Conservation (phyloP, 306 rosid species). For the Alnus glutinosa region DNA sequence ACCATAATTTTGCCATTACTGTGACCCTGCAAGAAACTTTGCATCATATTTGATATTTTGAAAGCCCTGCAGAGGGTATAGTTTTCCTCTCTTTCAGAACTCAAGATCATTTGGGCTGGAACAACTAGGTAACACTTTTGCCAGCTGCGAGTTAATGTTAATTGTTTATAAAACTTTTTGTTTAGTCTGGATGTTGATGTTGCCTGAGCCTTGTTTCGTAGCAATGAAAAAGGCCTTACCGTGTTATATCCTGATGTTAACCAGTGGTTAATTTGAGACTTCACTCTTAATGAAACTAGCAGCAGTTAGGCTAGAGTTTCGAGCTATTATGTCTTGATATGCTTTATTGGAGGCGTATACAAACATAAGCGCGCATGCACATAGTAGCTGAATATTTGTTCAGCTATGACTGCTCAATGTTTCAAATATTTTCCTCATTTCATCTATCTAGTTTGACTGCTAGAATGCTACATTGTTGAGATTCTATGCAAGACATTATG, state of each 20-base stretch:
- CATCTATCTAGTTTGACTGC: constrained; percentile 9
- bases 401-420: background rate
- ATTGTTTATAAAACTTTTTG: background rate
- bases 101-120: background rate
- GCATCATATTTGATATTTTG: background rate
- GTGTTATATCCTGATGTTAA: constrained; percentile 16
- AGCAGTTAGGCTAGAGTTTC: background rate
- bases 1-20: background rate
- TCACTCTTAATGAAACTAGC: constrained; percentile 2
- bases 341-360: background rate
- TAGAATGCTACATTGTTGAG: constrained; percentile 18
- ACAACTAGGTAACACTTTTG: background rate
- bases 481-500: background rate
- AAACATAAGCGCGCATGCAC: background rate
- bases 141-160: background rate
- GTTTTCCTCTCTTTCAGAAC: background rate
- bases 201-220: constrained; percentile 11
- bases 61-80: background rate
- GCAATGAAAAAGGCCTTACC: background rate
- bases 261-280: background rate
- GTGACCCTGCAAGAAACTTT: background rate
- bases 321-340: background rate
- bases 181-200: background rate
- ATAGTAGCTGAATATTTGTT: background rate
- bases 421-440: constrained; percentile 3